Conservation (phyloP, 106 monocot genomes). For the Acorus calamus region DNA sequence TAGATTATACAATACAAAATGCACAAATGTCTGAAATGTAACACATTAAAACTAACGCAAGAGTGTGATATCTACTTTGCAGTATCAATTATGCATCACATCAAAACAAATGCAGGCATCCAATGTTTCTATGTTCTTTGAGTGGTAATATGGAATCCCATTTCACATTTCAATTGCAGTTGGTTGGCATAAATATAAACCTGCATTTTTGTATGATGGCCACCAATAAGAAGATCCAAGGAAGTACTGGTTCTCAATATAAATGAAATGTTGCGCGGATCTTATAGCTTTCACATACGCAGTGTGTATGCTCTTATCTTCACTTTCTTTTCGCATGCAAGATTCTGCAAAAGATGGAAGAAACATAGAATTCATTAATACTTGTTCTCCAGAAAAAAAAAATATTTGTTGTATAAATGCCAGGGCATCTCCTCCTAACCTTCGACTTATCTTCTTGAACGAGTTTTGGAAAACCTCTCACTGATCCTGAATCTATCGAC, state of each 20-base stretch:
- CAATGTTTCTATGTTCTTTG: too few relatives aligned
- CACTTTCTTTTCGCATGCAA: constrained; percentile 63
- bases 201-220: constrained; percentile 73
- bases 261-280: constrained; percentile 73
- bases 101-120: too few relatives aligned
- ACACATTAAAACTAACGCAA: too few relatives aligned
- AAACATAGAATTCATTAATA: too few relatives aligned
- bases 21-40: too few relatives aligned
- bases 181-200: constrained; percentile 14
- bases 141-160: too few relatives aligned
- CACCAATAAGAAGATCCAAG: constrained; percentile 67
- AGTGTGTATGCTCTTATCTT: constrained; percentile 70
- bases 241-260: constrained; percentile 88
- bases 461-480: constrained; percentile 62
- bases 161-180: too few relatives aligned
- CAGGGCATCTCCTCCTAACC: constrained; percentile 18
- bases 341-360: constrained; percentile 35
- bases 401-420: neutral
- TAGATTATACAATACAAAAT: neutral
- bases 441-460: constrained; percentile 42
- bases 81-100: too few relatives aligned
- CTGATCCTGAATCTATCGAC: constrained; percentile 81
- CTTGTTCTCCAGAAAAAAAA: neutral
- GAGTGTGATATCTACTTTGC: too few relatives aligned
- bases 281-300: constrained; percentile 86